Conservation (phyloP, 2,329 filamentous ascomycete genomes). For the Bisporella sp. region DNA sequence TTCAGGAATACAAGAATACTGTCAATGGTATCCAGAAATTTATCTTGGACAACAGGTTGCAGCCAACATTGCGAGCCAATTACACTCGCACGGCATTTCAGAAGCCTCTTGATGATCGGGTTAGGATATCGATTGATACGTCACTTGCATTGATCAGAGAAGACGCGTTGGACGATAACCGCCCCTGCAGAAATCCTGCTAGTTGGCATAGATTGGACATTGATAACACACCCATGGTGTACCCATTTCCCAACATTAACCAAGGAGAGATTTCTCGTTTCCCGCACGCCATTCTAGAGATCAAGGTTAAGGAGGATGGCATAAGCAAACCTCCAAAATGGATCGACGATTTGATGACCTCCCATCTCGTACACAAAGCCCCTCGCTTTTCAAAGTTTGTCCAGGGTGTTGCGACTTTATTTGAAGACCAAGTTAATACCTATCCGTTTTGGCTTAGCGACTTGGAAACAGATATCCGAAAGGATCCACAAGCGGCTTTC, state of each 20-base stretch:
- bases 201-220: conserved; percentile 92
- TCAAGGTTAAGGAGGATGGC: conserved; percentile 70
- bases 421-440: conserved; percentile 93
- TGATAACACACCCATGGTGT: conserved; percentile 74
- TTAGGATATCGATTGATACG: conserved; percentile 90
- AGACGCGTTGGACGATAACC: conserved; percentile 67
- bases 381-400: conserved; percentile 96
- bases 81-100: conserved; percentile 95
- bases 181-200: conserved; percentile 82
- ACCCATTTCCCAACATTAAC: conserved; percentile 80
- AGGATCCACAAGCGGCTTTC: conserved; percentile 84
- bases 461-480: conserved; percentile 87
- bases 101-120: conserved; percentile 83
- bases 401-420: conserved; percentile 83
- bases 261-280: conserved; percentile 89
- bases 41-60: conserved; percentile 67
- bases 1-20: conserved; percentile 62
- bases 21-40: conserved; percentile 75
- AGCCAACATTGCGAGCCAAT: conserved; percentile 84
- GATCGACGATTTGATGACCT: conserved; percentile 87
- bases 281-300: conserved; percentile 84
- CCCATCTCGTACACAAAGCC: conserved; percentile 83
- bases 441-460: conserved; percentile 95
- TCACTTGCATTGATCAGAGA: conserved; percentile 81
- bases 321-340: conserved; percentile 68